Base-by-base conservation (phyloP, 345 rosid species). In the Salix dunnii region DNA sequence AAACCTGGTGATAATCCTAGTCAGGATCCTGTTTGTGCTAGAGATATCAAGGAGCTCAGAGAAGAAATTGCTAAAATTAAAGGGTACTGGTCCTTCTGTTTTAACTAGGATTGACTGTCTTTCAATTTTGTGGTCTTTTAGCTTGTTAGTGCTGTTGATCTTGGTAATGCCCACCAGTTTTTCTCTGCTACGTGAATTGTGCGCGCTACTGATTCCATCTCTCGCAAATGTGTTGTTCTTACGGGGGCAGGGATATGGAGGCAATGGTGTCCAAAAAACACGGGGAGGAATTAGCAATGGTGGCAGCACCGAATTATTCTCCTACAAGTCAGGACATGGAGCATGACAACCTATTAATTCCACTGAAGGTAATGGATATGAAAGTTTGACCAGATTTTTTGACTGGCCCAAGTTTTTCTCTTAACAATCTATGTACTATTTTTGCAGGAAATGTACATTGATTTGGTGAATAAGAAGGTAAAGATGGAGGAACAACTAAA, bases 1-100 rank as follows among this genome's bases (percentile, higher is more conserved):
- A 86, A 84, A 68, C 89, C 85, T 49, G 98, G 99, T 68, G 99
- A 96, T 65, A 87, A 85, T 70, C 97, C 97, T 21, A 76, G 89
- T 76, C 93, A 86, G 84, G 93, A 94, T 78, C 98, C 99, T 73
- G 78, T 89, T 40, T 92, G 97, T 65, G 93, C 94, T 16, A 84
- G 72, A 77, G 87, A 91, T 81, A 78, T 94, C 82, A 86, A 84
- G 82, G 85, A 82, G 61, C 86, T 91, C 72, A 86, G 81, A 80
- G 84, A 87, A 67, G 86, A 87, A 62, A 66, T 89, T 33, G 76
- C 76, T 67, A 78, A 77, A 73, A 61, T 96, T 58, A 87, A 80
- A 85, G 80, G 81, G 97, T 92, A 85, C 25, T 23, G 30, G 11
- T 10, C 23, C 46, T 40, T 27, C 42, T 78, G 25, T 49, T 20